Conservation (phyloP, 2,329 filamentous ascomycete genomes). For the Curvularia lunata region DNA sequence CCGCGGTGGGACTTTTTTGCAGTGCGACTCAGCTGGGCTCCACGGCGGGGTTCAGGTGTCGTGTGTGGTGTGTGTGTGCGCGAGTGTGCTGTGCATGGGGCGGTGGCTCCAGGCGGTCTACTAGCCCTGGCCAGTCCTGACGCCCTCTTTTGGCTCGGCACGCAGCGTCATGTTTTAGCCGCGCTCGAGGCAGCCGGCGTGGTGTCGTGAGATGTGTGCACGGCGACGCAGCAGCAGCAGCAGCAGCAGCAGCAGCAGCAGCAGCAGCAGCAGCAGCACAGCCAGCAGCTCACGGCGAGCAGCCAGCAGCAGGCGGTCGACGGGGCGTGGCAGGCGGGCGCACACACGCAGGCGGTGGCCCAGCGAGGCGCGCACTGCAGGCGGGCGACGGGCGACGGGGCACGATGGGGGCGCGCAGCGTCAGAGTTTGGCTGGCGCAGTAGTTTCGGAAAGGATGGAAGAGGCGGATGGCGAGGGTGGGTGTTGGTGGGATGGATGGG, state of each 20-base stretch:
- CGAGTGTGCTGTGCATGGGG: not conserved
- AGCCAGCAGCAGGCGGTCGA: not conserved
- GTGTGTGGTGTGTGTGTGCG: slow-evolving; percentile 36
- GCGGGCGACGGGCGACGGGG: no score
- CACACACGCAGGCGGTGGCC: no score
- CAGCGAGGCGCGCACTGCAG: not conserved
- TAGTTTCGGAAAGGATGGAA: slow-evolving; percentile 40
- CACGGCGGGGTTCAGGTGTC: slow-evolving; percentile 34
- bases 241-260: no score
- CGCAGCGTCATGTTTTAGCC: slow-evolving; percentile 44
- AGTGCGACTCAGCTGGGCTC: slow-evolving; percentile 46
- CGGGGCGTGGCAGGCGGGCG: not conserved
- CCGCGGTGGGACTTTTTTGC: slow-evolving; percentile 28
- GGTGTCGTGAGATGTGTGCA: no score
- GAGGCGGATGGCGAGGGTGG: slow-evolving; percentile 24
- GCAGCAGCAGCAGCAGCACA: no score
- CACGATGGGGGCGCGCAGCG: slow-evolving; percentile 9
- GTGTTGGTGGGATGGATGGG: slow-evolving; percentile 14
- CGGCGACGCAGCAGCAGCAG: no score
- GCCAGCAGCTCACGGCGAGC: no score
- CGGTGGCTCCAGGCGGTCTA: slow-evolving; percentile 43
- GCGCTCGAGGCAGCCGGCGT: slow-evolving; percentile 20
- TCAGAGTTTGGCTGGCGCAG: slow-evolving; percentile 41
- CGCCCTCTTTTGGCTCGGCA: slow-evolving; percentile 21
- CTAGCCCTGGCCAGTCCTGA: slow-evolving; percentile 34